A percentile compares a stretch with the other conserved stretches of the same genome.
Evolutionary conservation across 1,284 basidiomycete species (phyloP).

Genomic region (Fomitopsis schrenkii): DNA sequence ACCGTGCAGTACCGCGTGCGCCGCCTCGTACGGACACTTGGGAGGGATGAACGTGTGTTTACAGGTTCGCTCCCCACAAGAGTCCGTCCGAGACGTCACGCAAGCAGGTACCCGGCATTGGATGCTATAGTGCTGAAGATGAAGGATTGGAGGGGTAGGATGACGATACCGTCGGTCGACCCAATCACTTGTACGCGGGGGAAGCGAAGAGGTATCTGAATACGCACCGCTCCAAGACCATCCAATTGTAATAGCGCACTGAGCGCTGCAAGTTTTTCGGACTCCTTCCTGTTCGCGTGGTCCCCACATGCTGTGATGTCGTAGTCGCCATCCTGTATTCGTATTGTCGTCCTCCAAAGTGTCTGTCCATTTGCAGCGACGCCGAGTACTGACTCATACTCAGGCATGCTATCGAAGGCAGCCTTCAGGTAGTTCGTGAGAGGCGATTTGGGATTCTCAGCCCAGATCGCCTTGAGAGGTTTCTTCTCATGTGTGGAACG

Average conservation of each 20-base stretch:
- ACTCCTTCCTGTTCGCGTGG: slow-evolving; percentile 58
- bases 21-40: neutral
- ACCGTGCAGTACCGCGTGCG: neutral
- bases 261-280: slow-evolving; percentile 74
- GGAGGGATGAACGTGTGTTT: neutral
- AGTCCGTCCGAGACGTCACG: neutral
- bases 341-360: slow-evolving; percentile 34
- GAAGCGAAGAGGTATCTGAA: neutral
- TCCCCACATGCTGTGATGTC: slow-evolving; percentile 61
- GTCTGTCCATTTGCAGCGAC: slow-evolving; percentile 8
- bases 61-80: neutral
- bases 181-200: neutral
- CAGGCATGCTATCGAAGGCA: slow-evolving; percentile 12
- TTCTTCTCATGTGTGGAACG: slow-evolving; percentile 21
- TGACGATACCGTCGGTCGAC: neutral
- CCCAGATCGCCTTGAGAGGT: slow-evolving; percentile 28
- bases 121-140: neutral
- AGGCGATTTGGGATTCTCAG: slow-evolving; percentile 43
- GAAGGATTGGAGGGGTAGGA: neutral
- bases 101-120: neutral
- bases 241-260: slow-evolving; percentile 71
- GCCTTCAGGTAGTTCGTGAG: slow-evolving; percentile 32
- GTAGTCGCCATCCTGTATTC: slow-evolving; percentile 36
- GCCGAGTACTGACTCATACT: slow-evolving; percentile 10
- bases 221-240: slow-evolving; percentile 48